Percentiles rank a stretch among this genome's conserved stretches.
These are phyloP conservation scores for Thymus mandschuricus DNA, from an alignment of 257 asterid genomes.

Conservation along the genomic window DNA sequence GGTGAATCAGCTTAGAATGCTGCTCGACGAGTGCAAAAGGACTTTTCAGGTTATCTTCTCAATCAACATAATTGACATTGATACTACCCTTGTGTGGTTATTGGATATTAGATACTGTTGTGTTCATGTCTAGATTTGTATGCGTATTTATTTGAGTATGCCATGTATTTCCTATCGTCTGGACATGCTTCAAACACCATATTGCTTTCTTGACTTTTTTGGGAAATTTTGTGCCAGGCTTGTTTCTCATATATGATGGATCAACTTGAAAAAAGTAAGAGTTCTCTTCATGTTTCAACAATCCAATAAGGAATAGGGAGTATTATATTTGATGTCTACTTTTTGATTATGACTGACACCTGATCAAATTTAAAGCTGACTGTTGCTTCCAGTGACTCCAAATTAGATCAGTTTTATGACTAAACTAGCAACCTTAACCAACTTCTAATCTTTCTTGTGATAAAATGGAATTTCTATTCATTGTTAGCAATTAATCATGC, in stretches of 20 bases:
- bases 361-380: background rate
- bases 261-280: slow-evolving; percentile 21
- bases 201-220: slow-evolving; percentile 11
- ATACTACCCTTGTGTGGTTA: background rate
- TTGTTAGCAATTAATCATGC: slow-evolving; percentile 10
- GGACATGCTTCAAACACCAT: slow-evolving; percentile 2
- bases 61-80: slow-evolving; percentile 5
- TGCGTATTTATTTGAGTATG: background rate
- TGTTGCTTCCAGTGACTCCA: background rate
- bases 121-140: background rate
- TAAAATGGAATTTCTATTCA: slow-evolving; percentile 8
- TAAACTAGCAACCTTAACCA: slow-evolving; percentile 7
- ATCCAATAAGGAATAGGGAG: background rate
- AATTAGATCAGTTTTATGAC: background rate
- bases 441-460: slow-evolving; percentile 19
- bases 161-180: slow-evolving; percentile 16
- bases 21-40: slow-evolving; percentile 94
- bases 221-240: slow-evolving; percentile 6
- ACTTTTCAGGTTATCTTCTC: slow-evolving; percentile 72
- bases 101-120: slow-evolving; percentile 3
- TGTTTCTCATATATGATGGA: slow-evolving; percentile 5
- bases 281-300: background rate
- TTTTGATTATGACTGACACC: slow-evolving; percentile 22
- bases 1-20: slow-evolving; percentile 86
- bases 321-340: slow-evolving; percentile 1